Evolutionary conservation across 2,329 filamentous ascomycete genomes (phyloP).

Genomic region (Talaromyces sp.): DNA sequence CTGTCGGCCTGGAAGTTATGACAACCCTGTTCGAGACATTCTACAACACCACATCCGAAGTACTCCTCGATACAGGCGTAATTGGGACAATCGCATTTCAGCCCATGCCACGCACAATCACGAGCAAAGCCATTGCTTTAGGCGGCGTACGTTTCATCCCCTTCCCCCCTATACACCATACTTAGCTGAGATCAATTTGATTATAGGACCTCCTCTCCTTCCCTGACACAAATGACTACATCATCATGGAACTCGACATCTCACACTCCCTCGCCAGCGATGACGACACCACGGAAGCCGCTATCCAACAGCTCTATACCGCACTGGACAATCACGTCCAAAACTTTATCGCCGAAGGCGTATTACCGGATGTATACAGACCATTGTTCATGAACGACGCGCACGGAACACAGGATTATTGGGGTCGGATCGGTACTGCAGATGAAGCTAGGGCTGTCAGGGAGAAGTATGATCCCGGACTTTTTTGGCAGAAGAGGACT

Average conservation of each 20-base stretch:
- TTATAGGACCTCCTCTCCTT: slow-evolving; percentile 42
- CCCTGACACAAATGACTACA: slow-evolving; percentile 42
- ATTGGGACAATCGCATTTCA: slow-evolving; percentile 40
- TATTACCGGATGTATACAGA: slow-evolving; percentile 42
- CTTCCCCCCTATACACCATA: too few relatives aligned
- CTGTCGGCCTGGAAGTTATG: slow-evolving; percentile 32
- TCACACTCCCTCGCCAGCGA: slow-evolving; percentile 39
- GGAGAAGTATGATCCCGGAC: slow-evolving; percentile 40
- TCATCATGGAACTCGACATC: slow-evolving; percentile 49
- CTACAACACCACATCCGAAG: slow-evolving; percentile 31
- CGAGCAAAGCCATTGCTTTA: slow-evolving; percentile 34
- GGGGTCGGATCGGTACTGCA: slow-evolving; percentile 37
- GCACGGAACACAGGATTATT: slow-evolving; percentile 48
- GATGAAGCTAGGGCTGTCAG: slow-evolving; percentile 36
- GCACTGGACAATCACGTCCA: slow-evolving; percentile 38
- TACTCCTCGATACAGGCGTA: slow-evolving; percentile 30
- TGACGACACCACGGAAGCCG: slow-evolving; percentile 39
- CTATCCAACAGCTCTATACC: slow-evolving; percentile 39
- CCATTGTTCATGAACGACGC: slow-evolving; percentile 51
- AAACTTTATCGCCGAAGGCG: slow-evolving; percentile 35
- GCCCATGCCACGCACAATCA: slow-evolving; percentile 37
- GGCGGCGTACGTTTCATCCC: slow-evolving; percentile 35
- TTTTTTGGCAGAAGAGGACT: slow-evolving; percentile 43
- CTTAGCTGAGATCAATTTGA: too few relatives aligned
- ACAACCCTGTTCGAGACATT: slow-evolving; percentile 36